Base-by-base conservation (phyloP, 2,329 filamentous ascomycete species). In the Teratosphaeria gauchensis region DNA sequence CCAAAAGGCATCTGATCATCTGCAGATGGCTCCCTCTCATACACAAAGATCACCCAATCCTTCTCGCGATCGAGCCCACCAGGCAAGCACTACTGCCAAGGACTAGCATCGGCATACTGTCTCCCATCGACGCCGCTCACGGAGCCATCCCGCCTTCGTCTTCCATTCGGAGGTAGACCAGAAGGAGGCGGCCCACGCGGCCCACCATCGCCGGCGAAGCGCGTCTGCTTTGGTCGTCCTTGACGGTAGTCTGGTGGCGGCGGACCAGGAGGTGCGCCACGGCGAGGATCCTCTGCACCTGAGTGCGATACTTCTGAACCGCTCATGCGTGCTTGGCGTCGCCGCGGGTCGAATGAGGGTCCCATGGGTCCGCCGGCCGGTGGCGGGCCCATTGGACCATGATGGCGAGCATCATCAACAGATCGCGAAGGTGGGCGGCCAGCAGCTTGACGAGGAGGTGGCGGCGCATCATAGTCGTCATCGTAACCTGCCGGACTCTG, bases 41-140 rank as follows among this genome's bases (percentile, higher is more conserved):
- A 53, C 14, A 53, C 52, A 35, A 53, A 53, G 28, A 53, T 53
- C 24, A 53, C 52, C 19, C 52, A 53, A 14, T 53, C 52, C 52
- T 53, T 53, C 32, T 53, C 32, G 16, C 32, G 52, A 35, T n/a
- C 32, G 28, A 53, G 32, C 14, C 52, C 24, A 31, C 52, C 52
- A 3, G 52, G 52, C 24, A 53, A 14, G 31, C 24, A 53, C 52
- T 56, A 59, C 51, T 61, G 57, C 56, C 59, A 65, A 28, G 58
- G 58, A 56, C 51, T 58, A 32, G 57, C 58, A 56, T 59, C 54
- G 33, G 59, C 57, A 59, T 66, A 66, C 53, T 60, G 61, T 58
- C 64, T 61, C 58, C 64, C 64, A 59, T 64, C 61, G 19, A 66
- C 64, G 28, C 60, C 56, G 46, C 55, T 61, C 2, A 57, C 42